phyloP scores from a whole-genome alignment of 345 rosid genomes.

The Kernera saxatilis region DNA sequence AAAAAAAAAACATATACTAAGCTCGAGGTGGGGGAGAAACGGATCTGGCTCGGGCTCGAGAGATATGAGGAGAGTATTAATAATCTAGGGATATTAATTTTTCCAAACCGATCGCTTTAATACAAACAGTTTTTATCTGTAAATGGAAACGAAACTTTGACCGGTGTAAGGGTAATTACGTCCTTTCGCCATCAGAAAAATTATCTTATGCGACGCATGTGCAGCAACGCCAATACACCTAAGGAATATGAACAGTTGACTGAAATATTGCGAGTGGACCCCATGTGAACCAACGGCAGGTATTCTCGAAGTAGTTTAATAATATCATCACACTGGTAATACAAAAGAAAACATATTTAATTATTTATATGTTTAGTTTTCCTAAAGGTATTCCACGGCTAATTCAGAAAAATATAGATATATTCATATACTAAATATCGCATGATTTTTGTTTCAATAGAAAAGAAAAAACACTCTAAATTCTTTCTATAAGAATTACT shows the following conservation, averaged over 20 bases:
- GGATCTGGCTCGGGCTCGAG: slow-evolving; percentile 16
- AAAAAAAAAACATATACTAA: too few relatives aligned
- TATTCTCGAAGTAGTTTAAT: too few relatives aligned
- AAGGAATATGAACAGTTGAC: slow-evolving; percentile 8
- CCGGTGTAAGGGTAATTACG: not conserved
- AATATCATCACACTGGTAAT: too few relatives aligned
- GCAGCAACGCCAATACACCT: slow-evolving; percentile 9
- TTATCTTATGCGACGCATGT: slow-evolving; percentile 27
- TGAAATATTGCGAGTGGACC: slow-evolving; percentile 1
- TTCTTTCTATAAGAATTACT: too few relatives aligned
- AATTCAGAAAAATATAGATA: too few relatives aligned
- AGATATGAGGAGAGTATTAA: not conserved
- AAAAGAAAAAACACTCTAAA: too few relatives aligned
- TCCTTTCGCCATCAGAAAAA: not conserved
- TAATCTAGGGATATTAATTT: slow-evolving; percentile 17
- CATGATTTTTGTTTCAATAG: too few relatives aligned
- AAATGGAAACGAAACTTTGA: not conserved
- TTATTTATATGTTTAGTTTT: too few relatives aligned
- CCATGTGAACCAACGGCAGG: too few relatives aligned
- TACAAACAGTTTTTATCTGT: not conserved
- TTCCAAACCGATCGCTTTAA: not conserved
- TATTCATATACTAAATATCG: too few relatives aligned
- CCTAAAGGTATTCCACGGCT: too few relatives aligned
- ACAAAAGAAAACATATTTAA: too few relatives aligned
- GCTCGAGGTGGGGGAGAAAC: slow-evolving; percentile 10